phyloP scores from a whole-genome alignment of 805 yeast species.

The Metschnikowia bowlesiae region DNA sequence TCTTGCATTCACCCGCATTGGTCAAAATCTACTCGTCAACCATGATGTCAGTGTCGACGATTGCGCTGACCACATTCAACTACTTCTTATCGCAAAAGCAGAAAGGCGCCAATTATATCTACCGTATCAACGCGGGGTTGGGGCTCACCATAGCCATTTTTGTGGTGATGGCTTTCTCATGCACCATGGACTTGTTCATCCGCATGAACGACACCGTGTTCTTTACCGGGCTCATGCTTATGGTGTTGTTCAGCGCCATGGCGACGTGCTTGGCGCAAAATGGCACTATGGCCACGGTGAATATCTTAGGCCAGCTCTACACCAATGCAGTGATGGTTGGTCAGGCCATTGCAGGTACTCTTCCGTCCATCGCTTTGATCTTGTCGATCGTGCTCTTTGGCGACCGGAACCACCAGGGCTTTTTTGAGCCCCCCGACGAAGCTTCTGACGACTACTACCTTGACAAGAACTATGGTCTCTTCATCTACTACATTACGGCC shows the following conservation, averaged over 20 bases:
- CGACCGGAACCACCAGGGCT: conserved; percentile 18
- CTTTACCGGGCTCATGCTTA: conserved; percentile 53
- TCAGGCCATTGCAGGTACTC: conserved; percentile 89
- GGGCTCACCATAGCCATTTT: conserved; percentile 55
- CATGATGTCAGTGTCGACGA: conserved; percentile 83
- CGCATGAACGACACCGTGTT: conserved; percentile 37
- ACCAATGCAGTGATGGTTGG: conserved; percentile 94
- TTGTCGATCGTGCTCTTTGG: conserved; percentile 46
- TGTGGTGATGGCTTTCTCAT: conserved; percentile 50
- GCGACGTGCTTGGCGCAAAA: conserved; percentile 85
- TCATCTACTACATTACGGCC: conserved; percentile 48
- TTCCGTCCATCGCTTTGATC: conserved; percentile 73
- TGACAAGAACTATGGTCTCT: conserved; percentile 39
- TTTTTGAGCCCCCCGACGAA: conserved; percentile 12
- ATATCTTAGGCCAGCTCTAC: conserved; percentile 66
- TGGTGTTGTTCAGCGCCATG: conserved; percentile 61
- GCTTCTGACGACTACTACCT: conserved; percentile 16
- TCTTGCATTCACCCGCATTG: conserved; percentile 46
- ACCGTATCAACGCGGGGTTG: conserved; percentile 60
- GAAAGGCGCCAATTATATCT: conserved; percentile 50
- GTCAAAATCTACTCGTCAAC: conserved; percentile 67
- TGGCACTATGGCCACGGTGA: conserved; percentile 84
- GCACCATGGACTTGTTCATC: conserved; percentile 33
- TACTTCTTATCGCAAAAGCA: conserved; percentile 64
- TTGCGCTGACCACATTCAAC: conserved; percentile 58